These are phyloP conservation scores for Ramaria sp. DNA, from an alignment of 768 basidiomycete genomes.

Conservation along the genomic window DNA sequence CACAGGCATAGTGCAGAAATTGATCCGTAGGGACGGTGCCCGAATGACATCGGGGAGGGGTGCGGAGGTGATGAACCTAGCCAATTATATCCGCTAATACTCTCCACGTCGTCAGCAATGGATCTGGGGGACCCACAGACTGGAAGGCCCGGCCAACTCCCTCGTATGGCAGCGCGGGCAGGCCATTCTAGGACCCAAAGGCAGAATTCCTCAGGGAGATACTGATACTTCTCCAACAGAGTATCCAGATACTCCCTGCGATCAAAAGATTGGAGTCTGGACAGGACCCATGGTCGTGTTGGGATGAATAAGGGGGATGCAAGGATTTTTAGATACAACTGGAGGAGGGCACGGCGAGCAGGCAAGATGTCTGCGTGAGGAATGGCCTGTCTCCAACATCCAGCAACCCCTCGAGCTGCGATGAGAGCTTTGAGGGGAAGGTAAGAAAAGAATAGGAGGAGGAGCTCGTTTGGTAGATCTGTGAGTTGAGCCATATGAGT, in stretches of 20 bases:
- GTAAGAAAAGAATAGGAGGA: constrained; percentile 17
- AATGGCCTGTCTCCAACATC: constrained; percentile 13
- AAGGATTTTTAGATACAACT: constrained; percentile 13
- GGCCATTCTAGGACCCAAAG: constrained; percentile 21
- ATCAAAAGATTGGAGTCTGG: constrained; percentile 12
- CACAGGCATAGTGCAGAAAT: too few relatives aligned
- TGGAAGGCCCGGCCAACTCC: constrained; percentile 17
- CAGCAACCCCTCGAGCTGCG: constrained; percentile 14
- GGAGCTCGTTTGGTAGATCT: constrained; percentile 10
- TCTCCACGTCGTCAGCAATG: too few relatives aligned
- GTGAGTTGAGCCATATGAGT: too few relatives aligned
- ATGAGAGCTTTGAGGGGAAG: constrained; percentile 16
- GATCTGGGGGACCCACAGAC: not conserved
- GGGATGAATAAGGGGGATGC: constrained; percentile 12
- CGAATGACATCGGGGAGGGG: too few relatives aligned
- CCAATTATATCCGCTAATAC: too few relatives aligned
- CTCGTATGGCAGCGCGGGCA: constrained; percentile 13
- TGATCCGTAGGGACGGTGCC: too few relatives aligned
- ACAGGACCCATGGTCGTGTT: constrained; percentile 12
- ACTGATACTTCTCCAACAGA: constrained; percentile 9
- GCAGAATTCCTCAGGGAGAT: constrained; percentile 16
- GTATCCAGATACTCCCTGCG: constrained; percentile 13
- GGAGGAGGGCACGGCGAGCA: constrained; percentile 15
- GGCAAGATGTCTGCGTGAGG: constrained; percentile 13
- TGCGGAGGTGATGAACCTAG: too few relatives aligned